phyloP scores from a whole-genome alignment of 495 filamentous ascomycete genomes.

The Cercophora sp. region DNA sequence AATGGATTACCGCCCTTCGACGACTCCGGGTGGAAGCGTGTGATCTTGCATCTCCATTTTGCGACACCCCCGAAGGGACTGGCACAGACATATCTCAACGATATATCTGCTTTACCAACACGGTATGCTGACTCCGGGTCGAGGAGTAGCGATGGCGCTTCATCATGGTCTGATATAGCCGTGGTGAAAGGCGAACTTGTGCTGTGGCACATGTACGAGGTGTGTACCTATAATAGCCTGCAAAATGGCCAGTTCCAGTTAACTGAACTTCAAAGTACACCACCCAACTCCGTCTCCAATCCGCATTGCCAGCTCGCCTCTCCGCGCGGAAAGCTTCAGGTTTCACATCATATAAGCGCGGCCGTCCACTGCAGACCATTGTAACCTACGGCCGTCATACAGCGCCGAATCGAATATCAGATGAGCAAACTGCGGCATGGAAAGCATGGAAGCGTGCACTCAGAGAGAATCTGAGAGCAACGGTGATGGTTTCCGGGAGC shows the following conservation, averaged over 20 bases:
- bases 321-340: not conserved
- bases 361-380: not conserved
- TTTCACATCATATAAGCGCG: not conserved
- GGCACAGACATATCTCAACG: not conserved
- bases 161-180: not conserved
- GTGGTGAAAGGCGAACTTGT: not conserved
- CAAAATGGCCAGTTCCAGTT: not conserved
- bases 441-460: not conserved
- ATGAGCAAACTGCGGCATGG: not conserved
- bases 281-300: not conserved
- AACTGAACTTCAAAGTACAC: not conserved
- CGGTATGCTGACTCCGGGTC: not conserved
- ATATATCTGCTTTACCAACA: not conserved
- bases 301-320: not conserved
- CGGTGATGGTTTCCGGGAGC: not conserved
- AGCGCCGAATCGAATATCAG: not conserved
- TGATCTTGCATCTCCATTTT: not conserved
- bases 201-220: slow-evolving; percentile 1
- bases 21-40: not conserved
- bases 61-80: not conserved
- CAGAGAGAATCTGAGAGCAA: not conserved
- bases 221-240: not conserved
- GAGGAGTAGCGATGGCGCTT: not conserved
- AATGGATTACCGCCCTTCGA: not conserved
- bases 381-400: not conserved